Conservation (phyloP, 257 asterid species). For the Jasminum sambac region DNA sequence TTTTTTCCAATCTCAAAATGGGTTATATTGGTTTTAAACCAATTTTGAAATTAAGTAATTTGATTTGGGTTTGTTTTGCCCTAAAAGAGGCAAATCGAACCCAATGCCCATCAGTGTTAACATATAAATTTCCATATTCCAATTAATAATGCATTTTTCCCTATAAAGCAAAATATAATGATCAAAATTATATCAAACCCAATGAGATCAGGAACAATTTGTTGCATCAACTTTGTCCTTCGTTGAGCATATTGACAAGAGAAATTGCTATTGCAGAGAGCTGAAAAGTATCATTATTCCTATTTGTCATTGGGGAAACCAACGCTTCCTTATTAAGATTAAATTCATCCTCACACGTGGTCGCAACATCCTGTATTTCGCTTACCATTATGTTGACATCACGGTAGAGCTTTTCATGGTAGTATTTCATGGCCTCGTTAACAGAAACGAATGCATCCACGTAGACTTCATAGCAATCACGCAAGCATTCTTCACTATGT, state of each 20-base stretch:
- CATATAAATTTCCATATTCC: no score
- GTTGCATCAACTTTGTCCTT: conserved; percentile 16
- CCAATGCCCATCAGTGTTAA: no score
- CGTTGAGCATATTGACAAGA: conserved; percentile 39
- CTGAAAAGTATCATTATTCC: conserved; percentile 44
- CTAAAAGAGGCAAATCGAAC: no score
- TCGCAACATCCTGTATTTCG: conserved; percentile 49
- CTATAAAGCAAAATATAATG: not conserved
- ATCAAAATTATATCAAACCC: not conserved
- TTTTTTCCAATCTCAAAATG: no score
- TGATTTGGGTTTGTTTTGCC: no score
- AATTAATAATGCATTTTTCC: not conserved
- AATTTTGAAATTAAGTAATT: no score
- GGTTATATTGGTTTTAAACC: no score
- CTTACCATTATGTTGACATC: conserved; percentile 56
- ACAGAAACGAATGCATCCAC: conserved; percentile 45
- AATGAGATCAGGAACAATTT: no score
- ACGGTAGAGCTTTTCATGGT: conserved; percentile 23
- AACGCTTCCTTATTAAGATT: conserved; percentile 40
- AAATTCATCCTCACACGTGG: conserved; percentile 71
- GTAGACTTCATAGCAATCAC: conserved; percentile 57
- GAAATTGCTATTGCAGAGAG: conserved; percentile 59
- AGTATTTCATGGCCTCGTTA: conserved; percentile 52
- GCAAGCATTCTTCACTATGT: conserved; percentile 35
- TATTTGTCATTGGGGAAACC: conserved; percentile 54